Evolutionary conservation across 1,139 yeast species (phyloP).

Genomic region (Taphrina deformans): DNA sequence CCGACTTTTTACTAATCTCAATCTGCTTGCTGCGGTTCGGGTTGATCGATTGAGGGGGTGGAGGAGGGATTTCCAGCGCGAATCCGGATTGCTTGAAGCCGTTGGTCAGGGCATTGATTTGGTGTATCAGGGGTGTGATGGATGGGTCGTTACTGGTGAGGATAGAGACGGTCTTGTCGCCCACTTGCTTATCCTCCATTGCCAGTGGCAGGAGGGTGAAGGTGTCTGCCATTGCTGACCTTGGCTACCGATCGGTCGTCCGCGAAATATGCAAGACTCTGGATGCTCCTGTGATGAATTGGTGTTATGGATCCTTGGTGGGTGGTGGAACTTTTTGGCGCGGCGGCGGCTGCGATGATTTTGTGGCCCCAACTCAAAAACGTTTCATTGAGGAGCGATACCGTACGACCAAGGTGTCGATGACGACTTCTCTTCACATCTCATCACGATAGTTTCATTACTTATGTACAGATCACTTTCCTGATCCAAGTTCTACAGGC

Average conservation of each 20-base stretch:
- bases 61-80: conserved; percentile 44
- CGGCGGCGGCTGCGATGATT: no score
- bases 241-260: neutral
- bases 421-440: no score
- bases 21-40: conserved; percentile 57
- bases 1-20: conserved; percentile 71
- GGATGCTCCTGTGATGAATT: neutral
- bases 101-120: conserved; percentile 23
- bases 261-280: neutral
- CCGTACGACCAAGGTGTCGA: no score
- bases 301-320: neutral
- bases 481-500: conserved; percentile 19
- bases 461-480: neutral
- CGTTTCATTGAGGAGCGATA: neutral
- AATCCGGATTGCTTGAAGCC: conserved; percentile 33
- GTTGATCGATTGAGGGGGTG: conserved; percentile 60
- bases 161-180: neutral
- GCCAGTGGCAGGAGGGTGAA: conserved; percentile 7
- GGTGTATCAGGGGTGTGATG: conserved; percentile 17
- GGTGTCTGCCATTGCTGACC: conserved; percentile 17
- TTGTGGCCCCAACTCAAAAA: conserved; percentile 1
- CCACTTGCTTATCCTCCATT: conserved; percentile 11
- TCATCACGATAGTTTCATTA: no score
- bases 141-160: conserved; percentile 7
- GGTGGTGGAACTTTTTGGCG: neutral